Percentiles rank a stretch among this genome's conserved stretches.
phyloP scores from a whole-genome alignment of 2,329 filamentous ascomycete species.

The Coccinonectria pachysandricola region DNA sequence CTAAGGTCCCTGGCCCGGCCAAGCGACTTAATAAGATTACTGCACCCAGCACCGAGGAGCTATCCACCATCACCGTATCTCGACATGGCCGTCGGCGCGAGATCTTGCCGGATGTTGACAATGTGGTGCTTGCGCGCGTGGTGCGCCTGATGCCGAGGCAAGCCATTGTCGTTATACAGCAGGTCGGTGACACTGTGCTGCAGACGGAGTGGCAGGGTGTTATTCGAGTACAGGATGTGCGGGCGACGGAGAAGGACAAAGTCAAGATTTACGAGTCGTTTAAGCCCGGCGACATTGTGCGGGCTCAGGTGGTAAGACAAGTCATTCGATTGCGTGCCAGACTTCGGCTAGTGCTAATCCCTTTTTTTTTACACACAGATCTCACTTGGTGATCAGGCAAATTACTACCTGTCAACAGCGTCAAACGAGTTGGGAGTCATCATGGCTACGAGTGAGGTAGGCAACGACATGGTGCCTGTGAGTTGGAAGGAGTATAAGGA shows the following conservation, averaged over 20 bases:
- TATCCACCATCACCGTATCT: slow-evolving; percentile 47
- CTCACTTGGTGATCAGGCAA: slow-evolving; percentile 83
- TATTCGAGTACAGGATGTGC: slow-evolving; percentile 81
- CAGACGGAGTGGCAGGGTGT: slow-evolving; percentile 77
- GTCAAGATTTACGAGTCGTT: slow-evolving; percentile 88
- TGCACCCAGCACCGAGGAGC: slow-evolving; percentile 30
- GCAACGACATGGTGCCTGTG: slow-evolving; percentile 84
- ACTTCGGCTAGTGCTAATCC: slow-evolving; percentile 2
- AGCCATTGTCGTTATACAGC: slow-evolving; percentile 76
- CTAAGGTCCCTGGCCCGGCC: slow-evolving; percentile 37
- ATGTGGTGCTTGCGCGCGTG: slow-evolving; percentile 73
- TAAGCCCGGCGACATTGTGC: slow-evolving; percentile 82
- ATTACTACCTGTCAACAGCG: slow-evolving; percentile 90
- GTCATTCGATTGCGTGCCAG: not conserved
- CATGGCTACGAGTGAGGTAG: slow-evolving; percentile 78
- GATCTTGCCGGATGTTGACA: slow-evolving; percentile 71
- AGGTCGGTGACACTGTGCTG: slow-evolving; percentile 62
- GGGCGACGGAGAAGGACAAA: slow-evolving; percentile 91
- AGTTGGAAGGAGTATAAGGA: slow-evolving; percentile 95
- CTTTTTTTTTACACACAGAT: slow-evolving; percentile 40
- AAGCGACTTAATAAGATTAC: slow-evolving; percentile 52
- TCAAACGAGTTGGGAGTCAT: slow-evolving; percentile 88
- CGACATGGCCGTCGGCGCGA: slow-evolving; percentile 46
- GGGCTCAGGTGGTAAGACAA: slow-evolving; percentile 63
- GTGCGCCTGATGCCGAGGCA: slow-evolving; percentile 78